These are phyloP conservation scores for Chlorella sp. DNA, from an alignment of 139 green algal species.

Conservation along the genomic window DNA sequence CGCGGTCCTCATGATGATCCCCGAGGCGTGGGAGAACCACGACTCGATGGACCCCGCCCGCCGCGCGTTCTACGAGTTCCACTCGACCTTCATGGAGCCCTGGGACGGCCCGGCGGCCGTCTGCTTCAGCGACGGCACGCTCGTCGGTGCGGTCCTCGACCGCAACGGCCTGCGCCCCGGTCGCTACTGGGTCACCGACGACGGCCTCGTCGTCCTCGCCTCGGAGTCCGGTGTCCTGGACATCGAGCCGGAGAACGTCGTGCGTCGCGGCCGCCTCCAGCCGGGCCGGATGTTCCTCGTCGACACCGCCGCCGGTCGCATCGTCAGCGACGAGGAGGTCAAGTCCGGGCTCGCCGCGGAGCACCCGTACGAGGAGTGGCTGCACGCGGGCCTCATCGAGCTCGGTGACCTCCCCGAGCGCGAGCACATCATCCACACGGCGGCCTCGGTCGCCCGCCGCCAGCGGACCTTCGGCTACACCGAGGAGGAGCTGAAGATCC, in stretches of 20 bases:
- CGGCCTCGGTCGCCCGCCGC: too few relatives aligned
- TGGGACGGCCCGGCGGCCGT: slow-evolving; percentile 94
- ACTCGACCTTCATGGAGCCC: slow-evolving; percentile 83
- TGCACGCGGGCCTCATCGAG: too few relatives aligned
- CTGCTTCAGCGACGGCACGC: slow-evolving; percentile 88
- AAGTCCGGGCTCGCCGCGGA: too few relatives aligned
- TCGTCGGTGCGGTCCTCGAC: slow-evolving; percentile 91
- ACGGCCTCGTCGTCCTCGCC: slow-evolving; percentile 47
- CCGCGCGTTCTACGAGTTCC: slow-evolving; percentile 87
- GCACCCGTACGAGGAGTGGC: too few relatives aligned
- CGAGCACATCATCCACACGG: too few relatives aligned
- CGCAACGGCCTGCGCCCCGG: slow-evolving; percentile 94
- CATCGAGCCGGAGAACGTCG: slow-evolving; percentile 69
- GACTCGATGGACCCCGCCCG: slow-evolving; percentile 71
- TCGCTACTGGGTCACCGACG: slow-evolving; percentile 91
- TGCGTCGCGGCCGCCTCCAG: slow-evolving; percentile 84
- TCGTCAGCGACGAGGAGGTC: slow-evolving; percentile 75
- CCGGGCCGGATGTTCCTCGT: slow-evolving; percentile 96
- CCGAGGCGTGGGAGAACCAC: slow-evolving; percentile 93
- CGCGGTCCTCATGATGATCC: slow-evolving; percentile 96
- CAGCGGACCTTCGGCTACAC: slow-evolving; percentile 85
- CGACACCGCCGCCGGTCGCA: slow-evolving; percentile 82
- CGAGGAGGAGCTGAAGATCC: slow-evolving; percentile 82
- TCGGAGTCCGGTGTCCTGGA: slow-evolving; percentile 87
- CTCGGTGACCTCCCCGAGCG: too few relatives aligned